Base-by-base conservation (phyloP, 768 basidiomycete species). In the Russula olivacea region DNA sequence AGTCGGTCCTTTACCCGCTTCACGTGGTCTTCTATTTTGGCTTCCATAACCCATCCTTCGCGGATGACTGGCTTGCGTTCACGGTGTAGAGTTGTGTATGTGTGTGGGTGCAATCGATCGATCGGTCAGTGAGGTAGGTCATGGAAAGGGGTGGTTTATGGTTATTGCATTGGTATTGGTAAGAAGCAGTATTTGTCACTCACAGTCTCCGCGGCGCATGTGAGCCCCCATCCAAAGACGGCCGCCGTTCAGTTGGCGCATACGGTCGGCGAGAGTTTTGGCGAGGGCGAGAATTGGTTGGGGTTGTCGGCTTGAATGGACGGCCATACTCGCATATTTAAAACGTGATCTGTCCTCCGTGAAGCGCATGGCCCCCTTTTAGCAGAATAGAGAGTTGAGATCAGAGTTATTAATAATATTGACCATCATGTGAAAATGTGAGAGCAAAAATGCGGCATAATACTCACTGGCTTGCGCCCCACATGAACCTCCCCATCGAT, bases 191-290 rank as follows among this genome's bases (percentile, higher is more conserved):
- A 2, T 43, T 19, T 43, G 19, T 45, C 5, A 66, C 75, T 72
- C 56, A 78, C 76, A 78, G 50, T 78, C 78, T 58, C 77, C 77
- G 45, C 77, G 75, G 21, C 77, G 76, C 74, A 79, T 78, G 48
- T 78, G 77, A 8, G 73, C 75, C 9, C 70, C 74, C 75, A 78
- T 75, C 78, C 77, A 78, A 67, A 74, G 69, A 4, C 75, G 71
- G 12, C 75, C 76, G 0, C 57, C 72, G 2, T 67, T 71, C 38
- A 69, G 55, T 14, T 69, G 65, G 3, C 55, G 67, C 74, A 79
- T 77, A 52, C 73, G 73, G 23, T 51, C 48, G 14, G 72, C 74
- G 61, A 79, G 72, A 7, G 52, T 55, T 4, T 66, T 68, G 1
- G 72, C 73, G 12, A 79, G 66, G 28, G 70, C 69, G 11, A 75